Percentiles rank a stretch among this genome's conserved stretches.
phyloP scores from a whole-genome alignment of 108 stramenopile species.

The Nannochloropsis salina region DNA sequence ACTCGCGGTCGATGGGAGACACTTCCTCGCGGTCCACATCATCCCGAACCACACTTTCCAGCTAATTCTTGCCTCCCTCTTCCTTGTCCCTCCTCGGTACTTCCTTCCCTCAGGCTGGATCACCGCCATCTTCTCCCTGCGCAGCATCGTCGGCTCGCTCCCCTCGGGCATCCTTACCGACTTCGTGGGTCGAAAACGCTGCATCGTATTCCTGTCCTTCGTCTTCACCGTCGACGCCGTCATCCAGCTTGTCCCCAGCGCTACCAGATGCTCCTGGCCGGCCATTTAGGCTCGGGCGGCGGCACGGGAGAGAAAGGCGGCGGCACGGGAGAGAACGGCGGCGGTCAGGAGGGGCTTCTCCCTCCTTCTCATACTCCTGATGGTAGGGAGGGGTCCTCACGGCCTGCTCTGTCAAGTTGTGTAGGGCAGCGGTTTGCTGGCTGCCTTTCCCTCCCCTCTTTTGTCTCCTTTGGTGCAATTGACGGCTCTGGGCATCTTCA shows the following conservation, averaged over 20 bases:
- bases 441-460: too few species aligned
- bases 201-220: neutral
- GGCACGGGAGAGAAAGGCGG: neutral
- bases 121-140: neutral
- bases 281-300: neutral
- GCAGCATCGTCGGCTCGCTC: neutral
- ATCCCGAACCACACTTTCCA: too few species aligned
- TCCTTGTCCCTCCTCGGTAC: too few species aligned
- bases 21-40: too few species aligned
- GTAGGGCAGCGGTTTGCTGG: too few species aligned
- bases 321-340: neutral
- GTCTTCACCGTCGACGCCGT: conserved; percentile 92
- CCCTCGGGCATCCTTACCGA: neutral
- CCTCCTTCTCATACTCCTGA: conserved; percentile 38
- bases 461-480: too few species aligned
- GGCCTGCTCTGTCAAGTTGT: too few species aligned
- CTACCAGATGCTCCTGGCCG: neutral
- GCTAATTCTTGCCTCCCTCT: too few species aligned
- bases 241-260: conserved; percentile 42
- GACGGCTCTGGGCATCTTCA: too few species aligned
- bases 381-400: conserved; percentile 27
- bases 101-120: neutral
- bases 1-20: too few species aligned
- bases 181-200: neutral
- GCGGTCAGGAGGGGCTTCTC: neutral